Base-by-base conservation (phyloP, 2,329 filamentous ascomycete species). In the Lachnellula willkommii region DNA sequence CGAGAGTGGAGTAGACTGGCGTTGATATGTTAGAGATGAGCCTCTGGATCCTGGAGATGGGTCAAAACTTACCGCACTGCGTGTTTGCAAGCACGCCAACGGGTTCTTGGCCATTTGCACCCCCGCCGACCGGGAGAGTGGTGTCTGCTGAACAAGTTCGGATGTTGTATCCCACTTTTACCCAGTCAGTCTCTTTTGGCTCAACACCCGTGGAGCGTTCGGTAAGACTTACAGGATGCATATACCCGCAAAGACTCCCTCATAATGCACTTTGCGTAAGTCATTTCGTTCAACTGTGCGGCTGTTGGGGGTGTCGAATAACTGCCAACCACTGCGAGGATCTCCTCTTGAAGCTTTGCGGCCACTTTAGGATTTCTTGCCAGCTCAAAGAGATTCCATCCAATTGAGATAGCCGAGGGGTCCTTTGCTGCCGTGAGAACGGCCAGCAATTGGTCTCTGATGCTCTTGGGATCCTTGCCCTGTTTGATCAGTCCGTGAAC, bases 111-210 rank as follows among this genome's bases (percentile, higher is more conserved):
- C 64, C 59, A 47, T 65, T 60, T 7, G 50, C 54, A 14, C 67
- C 68, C 8, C 68, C 68, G 14, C 67, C 68, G 8, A 46, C 12
- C 4, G 68, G 68, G 5, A 70, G 55, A 7, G 57, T 55, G 5
- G 63, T 66, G 42, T 81, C 78, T 47, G 68, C 67, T 12, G 71
- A 66, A 3, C 79, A 77, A 28, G 68, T 61, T 49, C 80, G 77
- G 14, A 69, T 69, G 66, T 83, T 83, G 39, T 72, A 40, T 17
- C 52, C 52, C 40, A 54, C 37, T 45, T 39, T 24, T 24, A 11
- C 4, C n/a, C 7, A 24, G 17, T 22, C 17, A 45, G 17, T 20
- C 11, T 22, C 4, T 5, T 22, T 28, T 9, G 28, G 9, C 2
- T 28, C 28, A 28, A 28, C 9, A 8, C 28, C 9, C 8, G 28